Evolutionary conservation across 2,329 filamentous ascomycete species (phyloP), one percentile per base, ranked within the genome.

Genomic region (Colletotrichum nymphaeae): DNA sequence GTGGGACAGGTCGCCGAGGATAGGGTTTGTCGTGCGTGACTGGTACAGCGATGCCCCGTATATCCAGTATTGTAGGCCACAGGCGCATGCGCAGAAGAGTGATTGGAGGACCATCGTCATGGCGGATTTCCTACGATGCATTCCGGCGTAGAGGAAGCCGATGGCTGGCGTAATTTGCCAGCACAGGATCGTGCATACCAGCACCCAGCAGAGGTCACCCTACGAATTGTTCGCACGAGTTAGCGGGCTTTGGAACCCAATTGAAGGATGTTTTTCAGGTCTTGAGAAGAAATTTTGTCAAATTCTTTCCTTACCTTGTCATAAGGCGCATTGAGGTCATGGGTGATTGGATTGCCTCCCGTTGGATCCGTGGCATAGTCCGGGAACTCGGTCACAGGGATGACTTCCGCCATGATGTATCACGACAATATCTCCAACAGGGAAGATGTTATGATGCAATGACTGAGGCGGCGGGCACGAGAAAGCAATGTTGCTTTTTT

Each of bases 21-120:
- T 80, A 0, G 81, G 81, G 24, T 82, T 83, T 0, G 80, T 79
- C 0, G 81, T 81, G 8, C 78, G 80, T 11, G 82, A 79, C 55
- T 81, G 77, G 62, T 86, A 86, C 1, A 87, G 78, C 0, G 84
- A 86, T 60, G 85, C 84, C 5, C 85, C 85, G 70, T 86, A 87
- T 2, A 86, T 79, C 85, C 85, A 86, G 76, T 84, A 87, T 64
- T 87, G 85, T 9, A 86, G 84, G 1, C 84, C 85, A 60, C 81
- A 83, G 1, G 84, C 84, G 59, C 80, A 85, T 1, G 84, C 82
- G 37, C 85, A 86, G 76, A 86, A 86, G 1, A 87, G 81, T 0
- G 84, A 86, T 75, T 87, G 85, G 30, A 87, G 80, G 9, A 87
- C 80, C 82, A 87, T 86, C 0, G 85, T 86, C 72, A 87, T 55